phyloP scores from a whole-genome alignment of 352 stramenopile genomes.

The Pythium scleroteichum region DNA sequence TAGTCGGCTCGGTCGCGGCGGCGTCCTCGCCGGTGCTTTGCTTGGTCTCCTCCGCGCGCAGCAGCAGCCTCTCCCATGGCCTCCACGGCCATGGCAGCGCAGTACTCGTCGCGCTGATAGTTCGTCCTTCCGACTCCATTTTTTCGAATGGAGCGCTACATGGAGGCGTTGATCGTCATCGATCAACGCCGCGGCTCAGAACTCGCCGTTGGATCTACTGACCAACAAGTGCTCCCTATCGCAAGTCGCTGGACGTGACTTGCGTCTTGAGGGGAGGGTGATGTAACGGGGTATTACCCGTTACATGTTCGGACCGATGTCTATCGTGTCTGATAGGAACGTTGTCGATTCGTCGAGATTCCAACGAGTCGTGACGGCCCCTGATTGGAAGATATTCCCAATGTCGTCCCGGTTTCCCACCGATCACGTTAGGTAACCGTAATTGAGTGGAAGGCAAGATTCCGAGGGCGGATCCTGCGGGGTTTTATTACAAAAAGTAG shows the following conservation, averaged over 20 bases:
- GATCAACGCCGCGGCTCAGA: too few species aligned
- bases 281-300: slow-evolving; percentile 2
- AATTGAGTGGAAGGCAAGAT: not conserved
- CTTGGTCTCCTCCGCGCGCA: too few species aligned
- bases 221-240: slow-evolving; percentile 12
- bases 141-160: too few species aligned
- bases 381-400: slow-evolving; percentile 1
- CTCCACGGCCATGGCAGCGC: too few species aligned
- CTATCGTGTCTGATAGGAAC: not conserved
- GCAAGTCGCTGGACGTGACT: slow-evolving; percentile 8
- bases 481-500: not conserved
- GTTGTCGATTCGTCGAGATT: not conserved
- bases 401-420: slow-evolving; percentile 1
- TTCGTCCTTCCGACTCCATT: too few species aligned
- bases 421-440: not conserved
- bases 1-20: too few species aligned
- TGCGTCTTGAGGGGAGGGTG: slow-evolving; percentile 11
- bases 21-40: too few species aligned
- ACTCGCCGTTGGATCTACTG: not conserved
- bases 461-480: not conserved
- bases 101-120: too few species aligned
- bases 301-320: not conserved
- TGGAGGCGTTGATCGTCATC: too few species aligned
- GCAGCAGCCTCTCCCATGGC: too few species aligned
- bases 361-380: not conserved